A percentile compares a stretch with the other conserved stretches of the same genome.
Evolutionary conservation across 768 basidiomycete species (phyloP).

Genomic region (Tulasnella sp.): DNA sequence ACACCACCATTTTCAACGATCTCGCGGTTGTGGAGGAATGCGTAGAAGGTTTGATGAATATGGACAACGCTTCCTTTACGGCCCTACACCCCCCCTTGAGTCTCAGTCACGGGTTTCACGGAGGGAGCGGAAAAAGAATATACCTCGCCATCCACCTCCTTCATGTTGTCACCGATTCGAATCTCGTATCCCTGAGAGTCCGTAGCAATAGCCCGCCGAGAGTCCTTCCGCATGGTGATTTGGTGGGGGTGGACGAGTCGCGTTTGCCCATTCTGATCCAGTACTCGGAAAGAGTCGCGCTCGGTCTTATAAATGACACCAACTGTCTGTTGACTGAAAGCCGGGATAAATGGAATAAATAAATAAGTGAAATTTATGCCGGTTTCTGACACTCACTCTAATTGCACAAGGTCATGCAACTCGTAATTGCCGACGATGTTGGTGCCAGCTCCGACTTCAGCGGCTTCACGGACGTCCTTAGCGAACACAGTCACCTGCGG

Average conservation of each 20-base stretch:
- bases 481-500: slow-evolving; percentile 91
- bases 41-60: slow-evolving; percentile 88
- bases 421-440: slow-evolving; percentile 91
- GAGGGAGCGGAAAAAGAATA: slow-evolving; percentile 25
- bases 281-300: slow-evolving; percentile 87
- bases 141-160: slow-evolving; percentile 85
- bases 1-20: slow-evolving; percentile 86
- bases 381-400: slow-evolving; percentile 60
- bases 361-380: neutral
- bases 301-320: slow-evolving; percentile 98
- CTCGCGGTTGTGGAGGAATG: slow-evolving; percentile 91
- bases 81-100: slow-evolving; percentile 37
- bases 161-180: slow-evolving; percentile 81
- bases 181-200: slow-evolving; percentile 86
- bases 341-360: neutral
- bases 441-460: slow-evolving; percentile 88
- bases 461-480: slow-evolving; percentile 93
- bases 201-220: slow-evolving; percentile 72
- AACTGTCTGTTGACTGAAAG: slow-evolving; percentile 74
- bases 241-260: slow-evolving; percentile 89
- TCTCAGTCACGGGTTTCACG: neutral
- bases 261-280: slow-evolving; percentile 89
- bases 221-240: slow-evolving; percentile 84
- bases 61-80: slow-evolving; percentile 89
- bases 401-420: slow-evolving; percentile 90